Percentiles rank a stretch among this genome's conserved stretches.
Conservation (phyloP, 1,139 yeast genomes). For the Sugiyamaella novakii region DNA sequence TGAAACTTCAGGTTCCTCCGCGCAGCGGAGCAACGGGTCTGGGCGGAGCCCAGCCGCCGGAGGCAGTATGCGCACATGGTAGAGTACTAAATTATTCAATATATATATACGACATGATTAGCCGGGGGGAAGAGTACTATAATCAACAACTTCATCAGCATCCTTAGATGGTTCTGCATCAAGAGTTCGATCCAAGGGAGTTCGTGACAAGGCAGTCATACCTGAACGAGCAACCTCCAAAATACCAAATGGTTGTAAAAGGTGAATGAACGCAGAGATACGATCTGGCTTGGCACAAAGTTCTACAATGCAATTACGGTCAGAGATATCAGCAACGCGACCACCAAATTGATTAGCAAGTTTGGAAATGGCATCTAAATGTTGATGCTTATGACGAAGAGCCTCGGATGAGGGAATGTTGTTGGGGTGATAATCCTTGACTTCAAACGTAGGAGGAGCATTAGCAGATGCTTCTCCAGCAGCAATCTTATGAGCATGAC, state of each 20-base stretch:
- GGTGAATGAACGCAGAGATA: constrained; percentile 79
- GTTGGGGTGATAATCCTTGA: constrained; percentile 67
- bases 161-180: constrained; percentile 53
- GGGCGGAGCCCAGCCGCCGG: constrained; percentile 18
- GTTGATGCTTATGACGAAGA: constrained; percentile 88
- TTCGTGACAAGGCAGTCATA: constrained; percentile 97
- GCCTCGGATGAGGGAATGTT: constrained; percentile 91
- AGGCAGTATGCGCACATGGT: not conserved
- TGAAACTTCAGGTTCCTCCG: not conserved
- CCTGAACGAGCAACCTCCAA: constrained; percentile 97
- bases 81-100: not conserved
- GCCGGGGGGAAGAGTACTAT: constrained; percentile 79
- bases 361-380: constrained; percentile 79
- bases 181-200: constrained; percentile 66
- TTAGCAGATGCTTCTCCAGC: constrained; percentile 34
- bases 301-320: constrained; percentile 92
- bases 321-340: constrained; percentile 85
- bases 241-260: constrained; percentile 93
- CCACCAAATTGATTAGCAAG: constrained; percentile 90
- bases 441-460: constrained; percentile 30
- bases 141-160: constrained; percentile 60
- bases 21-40: constrained; percentile 14
- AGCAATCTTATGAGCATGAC: constrained; percentile 44
- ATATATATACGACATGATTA: constrained; percentile 38
- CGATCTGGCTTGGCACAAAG: constrained; percentile 92